These are phyloP conservation scores for Trebouxia sp. DNA, from an alignment of 139 green algal species.

Conservation along the genomic window DNA sequence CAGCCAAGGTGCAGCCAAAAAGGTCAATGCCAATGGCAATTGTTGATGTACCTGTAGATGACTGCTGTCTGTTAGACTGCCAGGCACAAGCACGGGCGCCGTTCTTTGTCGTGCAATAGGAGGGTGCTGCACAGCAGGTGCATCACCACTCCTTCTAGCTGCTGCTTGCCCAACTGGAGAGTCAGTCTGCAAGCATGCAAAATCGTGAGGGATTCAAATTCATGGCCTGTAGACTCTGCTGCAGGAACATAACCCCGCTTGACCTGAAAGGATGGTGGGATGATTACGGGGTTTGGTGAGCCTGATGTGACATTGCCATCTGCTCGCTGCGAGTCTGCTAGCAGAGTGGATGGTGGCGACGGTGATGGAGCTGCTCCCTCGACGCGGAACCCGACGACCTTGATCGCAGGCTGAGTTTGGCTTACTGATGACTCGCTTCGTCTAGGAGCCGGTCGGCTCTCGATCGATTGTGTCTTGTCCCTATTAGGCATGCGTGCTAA, in stretches of 20 bases:
- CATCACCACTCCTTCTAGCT: slow-evolving; percentile 1
- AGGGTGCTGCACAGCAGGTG: background rate
- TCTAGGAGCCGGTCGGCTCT: slow-evolving; percentile 10
- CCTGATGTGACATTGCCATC: slow-evolving; percentile 32
- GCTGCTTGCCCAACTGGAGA: slow-evolving; percentile 4
- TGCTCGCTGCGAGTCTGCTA: slow-evolving; percentile 34
- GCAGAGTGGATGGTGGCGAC: slow-evolving; percentile 37
- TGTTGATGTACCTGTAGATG: slow-evolving; percentile 11
- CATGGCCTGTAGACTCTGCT: background rate
- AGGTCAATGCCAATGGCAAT: no score
- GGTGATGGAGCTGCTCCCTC: slow-evolving; percentile 71
- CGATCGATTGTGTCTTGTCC: slow-evolving; percentile 15
- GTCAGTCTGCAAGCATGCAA: background rate
- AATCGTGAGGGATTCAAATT: background rate
- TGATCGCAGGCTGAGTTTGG: slow-evolving; percentile 34
- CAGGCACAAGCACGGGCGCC: background rate
- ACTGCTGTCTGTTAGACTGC: background rate
- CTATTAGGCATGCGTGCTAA: slow-evolving; percentile 11
- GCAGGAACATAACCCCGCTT: background rate
- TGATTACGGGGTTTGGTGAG: slow-evolving; percentile 80
- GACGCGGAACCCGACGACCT: slow-evolving; percentile 81
- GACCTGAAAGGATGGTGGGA: slow-evolving; percentile 79
- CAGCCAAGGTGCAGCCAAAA: no score
- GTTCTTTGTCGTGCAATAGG: background rate
- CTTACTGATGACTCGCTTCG: slow-evolving; percentile 19